Base-by-base conservation (phyloP, 2,329 filamentous ascomycete species). In the Corinectria fuckeliana region DNA sequence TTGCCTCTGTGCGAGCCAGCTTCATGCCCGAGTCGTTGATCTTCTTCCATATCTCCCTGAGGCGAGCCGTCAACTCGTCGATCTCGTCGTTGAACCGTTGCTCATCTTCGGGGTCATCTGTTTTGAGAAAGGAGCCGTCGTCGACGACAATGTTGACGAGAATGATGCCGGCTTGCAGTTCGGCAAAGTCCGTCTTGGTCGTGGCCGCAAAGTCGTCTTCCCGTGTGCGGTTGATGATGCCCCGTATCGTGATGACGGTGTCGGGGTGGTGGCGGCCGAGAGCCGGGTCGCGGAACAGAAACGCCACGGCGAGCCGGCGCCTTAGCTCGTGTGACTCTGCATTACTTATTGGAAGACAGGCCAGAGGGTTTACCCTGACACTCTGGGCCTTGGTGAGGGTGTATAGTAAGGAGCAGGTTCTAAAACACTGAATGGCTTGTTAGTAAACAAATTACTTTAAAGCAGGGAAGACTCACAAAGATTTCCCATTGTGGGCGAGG, bases 131-230 rank as follows among this genome's bases (percentile, higher is more conserved):
- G 13, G 71, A 71, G 41, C 77, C 91, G 58, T 89, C 85, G 60
- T 92, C 91, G 50, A 97, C 81, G 14, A 87, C 89, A 36, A 92
- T 84, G 70, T 95, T 89, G 5, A 97, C 83, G 18, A 96, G 83
- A 3, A 82, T 77, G 3, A 91, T 80, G 14, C 87, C 81, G 2
- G 90, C 87, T 30, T 82, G 80, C 1, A 97, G 82, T 54, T 88
- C 81, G 14, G 81, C 78, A 74, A 91, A 97, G 74, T 97, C 79
- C 0, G 88, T 91, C 26, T 80, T 67, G 14, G 78, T 77, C 3
- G 74, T 80, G 64, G 89, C 77, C 20, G 74, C 71, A 68, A 90
- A 90, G 21, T 82, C 78, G 1, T 79, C 74, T 5, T 74, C 69
- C 11, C 75, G 69, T 9, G 89, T 77, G 11, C 80, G 79, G n/a